These are phyloP conservation scores for Pneumocystis canis DNA, from an alignment of 1,139 yeast species.

Conservation along the genomic window DNA sequence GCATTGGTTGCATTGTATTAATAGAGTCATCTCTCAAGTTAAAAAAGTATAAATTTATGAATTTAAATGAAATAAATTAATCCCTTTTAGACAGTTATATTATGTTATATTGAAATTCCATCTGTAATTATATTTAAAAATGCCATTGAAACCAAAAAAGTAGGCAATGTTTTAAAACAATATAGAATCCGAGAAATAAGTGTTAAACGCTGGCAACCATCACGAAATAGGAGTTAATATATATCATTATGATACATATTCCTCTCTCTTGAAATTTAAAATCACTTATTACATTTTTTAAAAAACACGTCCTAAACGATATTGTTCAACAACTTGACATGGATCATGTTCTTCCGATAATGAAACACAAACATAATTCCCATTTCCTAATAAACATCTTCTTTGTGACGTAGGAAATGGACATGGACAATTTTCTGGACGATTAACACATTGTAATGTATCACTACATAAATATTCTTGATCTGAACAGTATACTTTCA, in stretches of 20 bases:
- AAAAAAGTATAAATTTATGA: conserved; percentile 33
- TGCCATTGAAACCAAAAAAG: conserved; percentile 2
- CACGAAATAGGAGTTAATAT: conserved; percentile 54
- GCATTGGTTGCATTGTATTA: conserved; percentile 50
- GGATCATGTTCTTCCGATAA: conserved; percentile 27
- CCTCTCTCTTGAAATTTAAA: neutral
- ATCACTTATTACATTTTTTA: neutral
- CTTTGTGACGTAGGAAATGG: conserved; percentile 74
- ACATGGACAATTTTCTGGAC: conserved; percentile 70
- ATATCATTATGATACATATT: neutral
- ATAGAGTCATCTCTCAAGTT: conserved; percentile 78
- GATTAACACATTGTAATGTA: conserved; percentile 60
- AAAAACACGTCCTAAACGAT: conserved; percentile 19
- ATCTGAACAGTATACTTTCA: neutral
- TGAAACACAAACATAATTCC: conserved; percentile 60
- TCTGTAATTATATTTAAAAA: neutral
- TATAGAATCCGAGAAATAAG: conserved; percentile 48
- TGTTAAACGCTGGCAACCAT: conserved; percentile 72
- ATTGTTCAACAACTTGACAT: conserved; percentile 32
- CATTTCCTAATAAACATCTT: conserved; percentile 63
- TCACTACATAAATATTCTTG: conserved; percentile 64
- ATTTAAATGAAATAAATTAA: neutral
- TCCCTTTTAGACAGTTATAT: conserved; percentile 34
- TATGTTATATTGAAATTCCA: conserved; percentile 51
- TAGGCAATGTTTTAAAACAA: conserved; percentile 28